Percentiles rank a stretch among this genome's conserved stretches.
Conservation (phyloP, 352 stramenopile species). For the Blastocystis sp. region DNA sequence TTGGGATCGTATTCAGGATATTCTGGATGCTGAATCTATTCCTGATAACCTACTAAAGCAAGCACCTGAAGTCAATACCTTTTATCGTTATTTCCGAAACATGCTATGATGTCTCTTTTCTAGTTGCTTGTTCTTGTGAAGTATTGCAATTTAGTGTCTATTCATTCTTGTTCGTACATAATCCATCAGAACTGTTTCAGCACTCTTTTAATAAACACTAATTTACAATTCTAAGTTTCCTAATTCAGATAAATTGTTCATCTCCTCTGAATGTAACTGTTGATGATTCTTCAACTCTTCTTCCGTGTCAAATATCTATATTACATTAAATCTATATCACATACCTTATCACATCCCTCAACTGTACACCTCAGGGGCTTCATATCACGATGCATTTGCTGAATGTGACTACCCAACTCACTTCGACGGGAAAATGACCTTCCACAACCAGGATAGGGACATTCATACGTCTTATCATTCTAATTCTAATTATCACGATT, state of each 20-base stretch:
- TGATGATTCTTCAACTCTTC: conserved; percentile 22
- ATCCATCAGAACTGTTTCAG: neutral
- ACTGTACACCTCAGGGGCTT: conserved; percentile 10
- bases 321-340: neutral
- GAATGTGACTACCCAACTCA: conserved; percentile 10
- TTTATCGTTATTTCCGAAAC: conserved; percentile 43
- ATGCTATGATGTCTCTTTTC: conserved; percentile 3
- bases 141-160: too few species aligned
- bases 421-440: conserved; percentile 21
- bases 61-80: conserved; percentile 30
- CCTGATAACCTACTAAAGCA: neutral
- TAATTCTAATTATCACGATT: neutral
- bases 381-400: neutral
- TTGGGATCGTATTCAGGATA: conserved; percentile 31
- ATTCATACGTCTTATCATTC: conserved; percentile 36
- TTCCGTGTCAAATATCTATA: conserved; percentile 7
- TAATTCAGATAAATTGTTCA: neutral
- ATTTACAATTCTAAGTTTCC: neutral
- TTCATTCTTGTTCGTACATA: too few species aligned
- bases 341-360: conserved; percentile 25
- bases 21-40: conserved; percentile 5
- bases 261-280: neutral
- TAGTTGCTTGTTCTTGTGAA: too few species aligned
- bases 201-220: conserved; percentile 15
- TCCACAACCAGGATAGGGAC: neutral